Evolutionary conservation across 768 basidiomycete genomes (phyloP).

Genomic region (Phanerochaete sordida): DNA sequence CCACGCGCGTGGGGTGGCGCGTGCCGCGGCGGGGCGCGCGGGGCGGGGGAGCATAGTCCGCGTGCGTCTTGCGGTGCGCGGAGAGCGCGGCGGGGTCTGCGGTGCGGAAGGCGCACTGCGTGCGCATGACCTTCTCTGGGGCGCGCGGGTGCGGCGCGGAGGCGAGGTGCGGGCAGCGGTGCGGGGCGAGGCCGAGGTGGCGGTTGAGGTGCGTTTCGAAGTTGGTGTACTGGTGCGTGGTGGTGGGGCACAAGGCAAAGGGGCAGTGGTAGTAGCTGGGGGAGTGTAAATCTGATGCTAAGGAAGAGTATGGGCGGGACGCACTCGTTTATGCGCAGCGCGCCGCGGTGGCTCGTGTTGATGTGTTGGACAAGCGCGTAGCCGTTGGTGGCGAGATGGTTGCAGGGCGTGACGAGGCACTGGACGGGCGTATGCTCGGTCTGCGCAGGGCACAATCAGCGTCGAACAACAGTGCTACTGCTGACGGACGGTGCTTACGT

Average conservation of each 20-base stretch:
- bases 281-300: neutral
- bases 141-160: neutral
- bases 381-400: neutral
- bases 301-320: neutral
- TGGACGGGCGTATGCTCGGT: neutral
- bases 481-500: neutral
- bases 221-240: neutral
- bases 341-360: neutral
- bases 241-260: neutral
- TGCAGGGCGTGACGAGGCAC: neutral
- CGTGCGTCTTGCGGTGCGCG: neutral
- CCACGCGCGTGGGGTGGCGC: neutral
- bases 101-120: neutral
- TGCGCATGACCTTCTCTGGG: neutral
- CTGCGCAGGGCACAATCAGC: neutral
- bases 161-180: neutral
- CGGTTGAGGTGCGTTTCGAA: neutral
- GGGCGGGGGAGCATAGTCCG: neutral
- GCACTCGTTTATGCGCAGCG: neutral
- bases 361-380: neutral
- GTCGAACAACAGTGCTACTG: neutral
- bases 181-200: neutral
- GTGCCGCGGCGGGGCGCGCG: neutral
- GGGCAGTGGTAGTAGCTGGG: neutral
- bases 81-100: neutral